Evolutionary conservation across 2,329 filamentous ascomycete species (phyloP).

Genomic region (Aspergillus sp.): DNA sequence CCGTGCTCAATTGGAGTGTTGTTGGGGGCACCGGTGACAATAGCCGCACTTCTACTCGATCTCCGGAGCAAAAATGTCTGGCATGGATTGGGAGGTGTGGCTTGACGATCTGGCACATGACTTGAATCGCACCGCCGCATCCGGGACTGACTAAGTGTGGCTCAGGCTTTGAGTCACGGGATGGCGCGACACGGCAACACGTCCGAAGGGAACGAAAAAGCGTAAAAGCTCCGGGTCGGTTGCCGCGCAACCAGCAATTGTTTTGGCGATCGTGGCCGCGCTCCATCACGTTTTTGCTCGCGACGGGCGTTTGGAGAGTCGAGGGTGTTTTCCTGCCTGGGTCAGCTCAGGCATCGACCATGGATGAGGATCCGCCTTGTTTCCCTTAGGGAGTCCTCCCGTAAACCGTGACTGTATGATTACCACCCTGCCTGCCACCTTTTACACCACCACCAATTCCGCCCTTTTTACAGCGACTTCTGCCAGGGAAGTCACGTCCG

Average conservation of each 20-base stretch:
- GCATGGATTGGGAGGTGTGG: slow-evolving; percentile 19
- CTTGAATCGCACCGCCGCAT: slow-evolving; percentile 15
- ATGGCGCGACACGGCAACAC: slow-evolving; percentile 20
- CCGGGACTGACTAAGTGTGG: slow-evolving; percentile 7
- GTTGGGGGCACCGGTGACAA: slow-evolving; percentile 14
- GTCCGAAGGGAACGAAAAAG: slow-evolving; percentile 8
- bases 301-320: slow-evolving; percentile 18
- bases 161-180: slow-evolving; percentile 16
- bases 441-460: background rate
- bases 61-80: slow-evolving; percentile 27
- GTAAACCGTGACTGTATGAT: slow-evolving; percentile 19
- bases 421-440: slow-evolving; percentile 16
- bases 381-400: slow-evolving; percentile 6
- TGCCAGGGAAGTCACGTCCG: slow-evolving; percentile 3
- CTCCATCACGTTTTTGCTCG: slow-evolving; percentile 20
- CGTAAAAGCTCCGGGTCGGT: slow-evolving; percentile 38
- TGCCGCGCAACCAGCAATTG: slow-evolving; percentile 48
- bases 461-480: background rate
- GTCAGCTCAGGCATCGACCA: slow-evolving; percentile 17
- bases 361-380: slow-evolving; percentile 12
- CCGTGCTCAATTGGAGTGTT: slow-evolving; percentile 13
- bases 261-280: slow-evolving; percentile 23
- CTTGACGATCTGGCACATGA: slow-evolving; percentile 20
- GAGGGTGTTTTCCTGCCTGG: slow-evolving; percentile 17
- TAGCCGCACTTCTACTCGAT: slow-evolving; percentile 7